Conservation (phyloP, 2,329 filamentous ascomycete species). For the Fusarium algeriense region DNA sequence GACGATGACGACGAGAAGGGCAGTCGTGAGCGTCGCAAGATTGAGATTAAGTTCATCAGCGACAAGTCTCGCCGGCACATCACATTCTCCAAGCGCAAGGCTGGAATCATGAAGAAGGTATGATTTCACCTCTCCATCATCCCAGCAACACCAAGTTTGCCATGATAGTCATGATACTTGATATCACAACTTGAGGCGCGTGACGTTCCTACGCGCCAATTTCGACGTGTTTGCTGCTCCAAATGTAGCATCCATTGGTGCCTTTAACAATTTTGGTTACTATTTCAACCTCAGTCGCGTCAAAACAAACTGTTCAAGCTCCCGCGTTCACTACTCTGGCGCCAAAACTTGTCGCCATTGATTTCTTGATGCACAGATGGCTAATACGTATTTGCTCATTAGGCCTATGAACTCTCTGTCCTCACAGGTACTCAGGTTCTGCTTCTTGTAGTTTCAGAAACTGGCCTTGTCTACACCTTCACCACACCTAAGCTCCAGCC, state of each 20-base stretch:
- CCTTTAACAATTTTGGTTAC: not conserved
- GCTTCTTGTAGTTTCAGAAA: constrained; percentile 95
- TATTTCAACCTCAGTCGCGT: constrained; percentile 22
- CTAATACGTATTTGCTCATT: constrained; percentile 42
- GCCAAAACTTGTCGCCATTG: not conserved
- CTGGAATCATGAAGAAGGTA: constrained; percentile 99
- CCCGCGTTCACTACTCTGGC: constrained; percentile 1
- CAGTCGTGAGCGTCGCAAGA: constrained; percentile 97
- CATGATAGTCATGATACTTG: not conserved
- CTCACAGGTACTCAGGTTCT: constrained; percentile 98
- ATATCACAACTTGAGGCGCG: not conserved
- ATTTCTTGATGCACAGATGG: constrained; percentile 6
- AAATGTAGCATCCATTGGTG: not conserved
- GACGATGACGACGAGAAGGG: constrained; percentile 98
- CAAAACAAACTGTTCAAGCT: constrained; percentile 3
- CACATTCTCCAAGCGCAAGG: constrained; percentile 99
- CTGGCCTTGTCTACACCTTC: constrained; percentile 96
- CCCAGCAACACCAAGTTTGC: constrained; percentile 7
- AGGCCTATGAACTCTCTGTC: constrained; percentile 98
- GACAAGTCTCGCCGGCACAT: constrained; percentile 99
- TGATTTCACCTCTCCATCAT: constrained; percentile 50
- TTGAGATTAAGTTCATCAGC: constrained; percentile 99
- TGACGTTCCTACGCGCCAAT: constrained; percentile 2
- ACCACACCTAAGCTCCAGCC: constrained; percentile 98
- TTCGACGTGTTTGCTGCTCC: not conserved